Conservation (phyloP, 1,139 yeast genomes). For the Trichomonascaceae sp. region DNA sequence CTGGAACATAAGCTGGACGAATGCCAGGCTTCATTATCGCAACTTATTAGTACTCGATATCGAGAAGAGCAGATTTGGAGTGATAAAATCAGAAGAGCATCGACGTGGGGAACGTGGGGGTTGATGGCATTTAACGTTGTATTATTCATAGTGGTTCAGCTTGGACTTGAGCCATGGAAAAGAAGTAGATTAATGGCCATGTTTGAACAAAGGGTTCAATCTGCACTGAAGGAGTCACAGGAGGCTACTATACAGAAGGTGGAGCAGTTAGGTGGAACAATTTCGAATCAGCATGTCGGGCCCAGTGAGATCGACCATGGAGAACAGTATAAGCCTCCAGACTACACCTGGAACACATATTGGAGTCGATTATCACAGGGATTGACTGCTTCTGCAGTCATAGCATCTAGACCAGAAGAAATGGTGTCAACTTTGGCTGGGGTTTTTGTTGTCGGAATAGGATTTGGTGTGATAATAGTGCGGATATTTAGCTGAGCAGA, state of each 20-base stretch:
- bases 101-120: conserved; percentile 95
- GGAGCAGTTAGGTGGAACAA: conserved; percentile 6
- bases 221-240: conserved; percentile 38
- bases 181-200: conserved; percentile 70
- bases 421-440: neutral
- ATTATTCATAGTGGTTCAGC: conserved; percentile 72
- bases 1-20: conserved; percentile 67
- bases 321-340: neutral
- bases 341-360: neutral
- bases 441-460: neutral
- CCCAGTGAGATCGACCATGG: neutral
- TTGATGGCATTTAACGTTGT: conserved; percentile 83
- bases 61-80: conserved; percentile 99
- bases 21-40: conserved; percentile 61
- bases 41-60: conserved; percentile 77
- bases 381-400: neutral
- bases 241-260: conserved; percentile 6
- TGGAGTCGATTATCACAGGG: neutral
- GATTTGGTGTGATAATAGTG: neutral
- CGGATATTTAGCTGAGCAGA: neutral
- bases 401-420: neutral
- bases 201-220: conserved; percentile 73
- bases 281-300: neutral
- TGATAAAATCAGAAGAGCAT: conserved; percentile 86
- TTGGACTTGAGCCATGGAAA: conserved; percentile 93